Base-by-base conservation (phyloP, 371 early-diverging fungal species). In the Mortierella sp. region DNA sequence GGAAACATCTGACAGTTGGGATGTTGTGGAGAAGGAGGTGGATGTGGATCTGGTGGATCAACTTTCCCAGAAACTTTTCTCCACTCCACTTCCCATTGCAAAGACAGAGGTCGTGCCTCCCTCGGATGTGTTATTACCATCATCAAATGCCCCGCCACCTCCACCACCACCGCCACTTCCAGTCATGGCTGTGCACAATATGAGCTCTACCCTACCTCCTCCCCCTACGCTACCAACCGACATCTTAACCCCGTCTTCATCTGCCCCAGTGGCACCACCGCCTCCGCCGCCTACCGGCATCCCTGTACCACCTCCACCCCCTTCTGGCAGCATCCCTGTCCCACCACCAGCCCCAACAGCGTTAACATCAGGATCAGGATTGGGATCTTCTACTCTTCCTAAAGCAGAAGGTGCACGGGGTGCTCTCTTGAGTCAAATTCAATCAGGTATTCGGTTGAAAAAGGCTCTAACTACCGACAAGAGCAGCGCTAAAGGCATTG, bases 401-500 rank as follows among this genome's bases (percentile, higher is more conserved):
- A 9, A 62, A 12, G 69, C 66, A 5, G 64, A 68, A 6, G 72
- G 47, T 24, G 66, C 63, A 55, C 70, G 87, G 49, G 78, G 67
- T 37, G 90, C 87, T 18, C 88, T 96, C 24, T 81, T 95, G 43
- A 86, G 89, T 68, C 89, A 91, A 64, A 96, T 96, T 75, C 91
- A 95, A 70, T 86, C 90, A 59, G 96, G 96, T 0, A 84, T 89
- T 57, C 85, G 83, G 49, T 84, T 96, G 55, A 94, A 90, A 78
- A 93, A 94, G 72, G 76, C 94, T 0, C 88, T 88, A 20, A 95
- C 96, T 4, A 94, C 93, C 67, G 96, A 96, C 84, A 85, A 94
- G 52, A 92, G 92, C 47, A 75, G 83, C 2, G 91, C 93, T 26
- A 64, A 86, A 18, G 57, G 93, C 39, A 86, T 72, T 62, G 84